Percentiles rank a stretch among this genome's conserved stretches.
These are phyloP conservation scores for Globisporangium takayamanum DNA, from an alignment of 352 stramenopile species.

Conservation along the genomic window DNA sequence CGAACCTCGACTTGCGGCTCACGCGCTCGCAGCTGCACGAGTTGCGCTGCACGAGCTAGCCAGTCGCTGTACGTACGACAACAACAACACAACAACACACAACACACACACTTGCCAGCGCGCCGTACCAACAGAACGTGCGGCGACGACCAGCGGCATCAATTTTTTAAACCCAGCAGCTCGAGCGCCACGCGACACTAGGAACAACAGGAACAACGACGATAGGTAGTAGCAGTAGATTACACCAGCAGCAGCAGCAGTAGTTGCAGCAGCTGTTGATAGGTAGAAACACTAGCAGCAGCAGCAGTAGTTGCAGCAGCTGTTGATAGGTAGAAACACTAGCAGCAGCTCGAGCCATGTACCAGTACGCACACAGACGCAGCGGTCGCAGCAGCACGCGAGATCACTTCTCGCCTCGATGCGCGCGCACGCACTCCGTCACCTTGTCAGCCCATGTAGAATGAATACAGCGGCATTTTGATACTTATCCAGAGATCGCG, in stretches of 20 bases:
- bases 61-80: not conserved
- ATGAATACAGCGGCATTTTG: conserved; percentile 22
- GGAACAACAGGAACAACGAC: not conserved
- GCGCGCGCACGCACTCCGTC: too few relatives aligned
- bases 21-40: conserved; percentile 72
- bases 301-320: not conserved
- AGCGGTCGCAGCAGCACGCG: not conserved
- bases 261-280: not conserved
- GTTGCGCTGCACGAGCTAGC: conserved; percentile 30
- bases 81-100: not conserved
- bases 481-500: not conserved
- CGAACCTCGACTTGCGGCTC: conserved; percentile 68
- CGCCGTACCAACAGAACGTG: not conserved
- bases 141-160: not conserved
- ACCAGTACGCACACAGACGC: conserved; percentile 1
- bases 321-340: conserved; percentile 9
- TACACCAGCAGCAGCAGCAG: not conserved
- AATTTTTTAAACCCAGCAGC: not conserved
- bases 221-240: not conserved
- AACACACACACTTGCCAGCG: conserved; percentile 4
- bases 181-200: not conserved
- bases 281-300: conserved; percentile 6
- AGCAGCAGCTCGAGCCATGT: not conserved
- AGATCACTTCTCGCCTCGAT: too few relatives aligned
- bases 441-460: conserved; percentile 16